Evolutionary conservation across 2,329 filamentous ascomycete genomes (phyloP).

Genomic region (Tolypocladium tropicale): DNA sequence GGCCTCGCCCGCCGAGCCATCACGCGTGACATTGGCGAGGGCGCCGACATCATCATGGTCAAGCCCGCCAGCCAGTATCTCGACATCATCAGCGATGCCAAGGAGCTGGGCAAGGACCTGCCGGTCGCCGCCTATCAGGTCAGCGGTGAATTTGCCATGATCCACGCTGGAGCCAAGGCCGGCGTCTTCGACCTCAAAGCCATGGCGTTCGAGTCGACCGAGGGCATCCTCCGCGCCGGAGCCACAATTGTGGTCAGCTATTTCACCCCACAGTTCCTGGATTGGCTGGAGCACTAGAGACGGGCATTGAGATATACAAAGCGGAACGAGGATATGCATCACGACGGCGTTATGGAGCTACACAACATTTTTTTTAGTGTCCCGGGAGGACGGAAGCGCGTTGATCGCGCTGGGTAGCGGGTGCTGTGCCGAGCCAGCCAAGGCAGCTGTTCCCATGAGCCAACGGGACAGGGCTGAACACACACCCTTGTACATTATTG

Average conservation of each 20-base stretch:
- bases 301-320: neutral
- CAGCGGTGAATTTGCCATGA: constrained; percentile 95
- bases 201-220: constrained; percentile 91
- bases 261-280: constrained; percentile 74
- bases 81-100: constrained; percentile 95
- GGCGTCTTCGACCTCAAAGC: constrained; percentile 91
- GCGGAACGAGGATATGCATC: neutral
- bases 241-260: constrained; percentile 91
- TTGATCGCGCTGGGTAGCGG: neutral
- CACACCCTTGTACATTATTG: neutral
- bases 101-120: constrained; percentile 83
- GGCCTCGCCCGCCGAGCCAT: constrained; percentile 89
- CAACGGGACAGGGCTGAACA: neutral
- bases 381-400: neutral
- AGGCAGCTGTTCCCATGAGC: neutral
- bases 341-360: constrained; percentile 1
- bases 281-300: constrained; percentile 48
- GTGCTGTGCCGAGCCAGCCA: neutral
- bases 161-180: constrained; percentile 88
- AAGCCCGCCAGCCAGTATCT: constrained; percentile 94
- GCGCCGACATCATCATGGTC: constrained; percentile 98
- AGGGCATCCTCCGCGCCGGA: constrained; percentile 86
- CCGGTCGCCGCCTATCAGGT: constrained; percentile 96
- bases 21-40: constrained; percentile 78
- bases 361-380: neutral